Evolutionary conservation across 208 protist species (phyloP).

Genomic region (Herpetomonas samuelpessoai): DNA sequence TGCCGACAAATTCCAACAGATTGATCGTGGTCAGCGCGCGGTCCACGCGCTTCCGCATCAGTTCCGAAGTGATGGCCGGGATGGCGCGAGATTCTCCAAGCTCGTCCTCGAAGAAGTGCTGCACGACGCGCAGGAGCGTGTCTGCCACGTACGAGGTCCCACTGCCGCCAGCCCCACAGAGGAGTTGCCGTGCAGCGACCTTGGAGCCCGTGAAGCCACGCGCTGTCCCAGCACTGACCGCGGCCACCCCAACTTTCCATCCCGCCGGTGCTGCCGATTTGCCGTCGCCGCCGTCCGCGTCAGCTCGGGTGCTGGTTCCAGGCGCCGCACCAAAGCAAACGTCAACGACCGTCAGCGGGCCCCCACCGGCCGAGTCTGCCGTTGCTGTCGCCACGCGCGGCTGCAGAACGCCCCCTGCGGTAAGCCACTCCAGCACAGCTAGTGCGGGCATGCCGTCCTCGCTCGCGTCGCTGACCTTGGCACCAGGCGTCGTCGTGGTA

Average conservation of each 20-base stretch:
- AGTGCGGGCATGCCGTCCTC: constrained; percentile 47
- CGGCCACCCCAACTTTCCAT: too few relatives aligned
- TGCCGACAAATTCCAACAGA: constrained; percentile 44
- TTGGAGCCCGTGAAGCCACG: background rate
- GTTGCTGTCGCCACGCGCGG: constrained; percentile 9
- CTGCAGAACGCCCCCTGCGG: constrained; percentile 23
- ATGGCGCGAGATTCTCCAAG: constrained; percentile 53
- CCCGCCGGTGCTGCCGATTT: too few relatives aligned
- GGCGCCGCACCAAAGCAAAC: constrained; percentile 7
- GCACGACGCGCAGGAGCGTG: constrained; percentile 47
- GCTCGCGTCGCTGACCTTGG: constrained; percentile 10
- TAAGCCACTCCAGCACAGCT: constrained; percentile 74
- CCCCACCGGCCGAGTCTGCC: constrained; percentile 10
- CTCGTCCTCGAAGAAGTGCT: constrained; percentile 53
- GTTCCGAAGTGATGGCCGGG: constrained; percentile 51
- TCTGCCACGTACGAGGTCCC: constrained; percentile 31
- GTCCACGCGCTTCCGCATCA: constrained; percentile 67
- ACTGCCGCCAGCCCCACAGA: too few relatives aligned
- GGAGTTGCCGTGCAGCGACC: constrained; percentile 7
- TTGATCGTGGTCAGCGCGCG: constrained; percentile 54
- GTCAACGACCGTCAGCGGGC: constrained; percentile 20
- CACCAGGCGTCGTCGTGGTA: background rate
- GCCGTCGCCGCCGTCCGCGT: too few relatives aligned
- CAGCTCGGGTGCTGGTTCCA: too few relatives aligned
- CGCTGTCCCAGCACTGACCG: too few relatives aligned